Evolutionary conservation across 805 yeast species (phyloP).

Genomic region (Teunomyces panamensis): DNA sequence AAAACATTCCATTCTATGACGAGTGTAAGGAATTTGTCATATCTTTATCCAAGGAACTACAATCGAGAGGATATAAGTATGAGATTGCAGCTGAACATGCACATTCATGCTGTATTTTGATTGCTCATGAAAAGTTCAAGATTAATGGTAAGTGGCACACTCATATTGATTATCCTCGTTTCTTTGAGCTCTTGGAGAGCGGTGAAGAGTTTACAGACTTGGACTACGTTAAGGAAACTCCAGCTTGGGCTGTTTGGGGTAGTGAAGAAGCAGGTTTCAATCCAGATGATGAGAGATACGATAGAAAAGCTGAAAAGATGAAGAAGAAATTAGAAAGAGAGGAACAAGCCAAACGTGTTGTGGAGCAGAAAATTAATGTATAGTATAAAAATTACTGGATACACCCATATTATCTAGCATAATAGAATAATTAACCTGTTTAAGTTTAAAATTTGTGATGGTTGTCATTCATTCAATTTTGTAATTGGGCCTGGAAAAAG

Average conservation of each 20-base stretch:
- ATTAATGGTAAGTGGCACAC: conserved; percentile 79
- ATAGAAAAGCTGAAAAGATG: conserved; percentile 59
- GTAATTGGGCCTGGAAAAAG: no score
- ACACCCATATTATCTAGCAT: no score
- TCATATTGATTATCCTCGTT: conserved; percentile 78
- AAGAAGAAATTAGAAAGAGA: conserved; percentile 45
- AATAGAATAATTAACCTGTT: no score
- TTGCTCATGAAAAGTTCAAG: conserved; percentile 72
- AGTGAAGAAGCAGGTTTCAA: conserved; percentile 83
- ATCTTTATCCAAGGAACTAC: conserved; percentile 57
- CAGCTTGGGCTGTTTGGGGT: conserved; percentile 90
- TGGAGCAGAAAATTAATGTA: conserved; percentile 9
- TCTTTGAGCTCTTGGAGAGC: conserved; percentile 63
- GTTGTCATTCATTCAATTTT: no score
- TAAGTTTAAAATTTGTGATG: no score
- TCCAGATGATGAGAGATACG: conserved; percentile 74
- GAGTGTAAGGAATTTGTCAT: conserved; percentile 79
- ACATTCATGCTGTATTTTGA: conserved; percentile 86
- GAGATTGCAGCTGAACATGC: conserved; percentile 94
- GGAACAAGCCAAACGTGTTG: conserved; percentile 13
- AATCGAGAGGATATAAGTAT: conserved; percentile 65
- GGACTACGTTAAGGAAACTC: conserved; percentile 81
- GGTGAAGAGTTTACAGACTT: conserved; percentile 71
- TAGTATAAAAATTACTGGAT: not conserved
- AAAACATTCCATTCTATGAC: conserved; percentile 90